These are phyloP conservation scores for Puccinia novopanici DNA, from an alignment of 1,284 basidiomycete species.

Conservation along the genomic window DNA sequence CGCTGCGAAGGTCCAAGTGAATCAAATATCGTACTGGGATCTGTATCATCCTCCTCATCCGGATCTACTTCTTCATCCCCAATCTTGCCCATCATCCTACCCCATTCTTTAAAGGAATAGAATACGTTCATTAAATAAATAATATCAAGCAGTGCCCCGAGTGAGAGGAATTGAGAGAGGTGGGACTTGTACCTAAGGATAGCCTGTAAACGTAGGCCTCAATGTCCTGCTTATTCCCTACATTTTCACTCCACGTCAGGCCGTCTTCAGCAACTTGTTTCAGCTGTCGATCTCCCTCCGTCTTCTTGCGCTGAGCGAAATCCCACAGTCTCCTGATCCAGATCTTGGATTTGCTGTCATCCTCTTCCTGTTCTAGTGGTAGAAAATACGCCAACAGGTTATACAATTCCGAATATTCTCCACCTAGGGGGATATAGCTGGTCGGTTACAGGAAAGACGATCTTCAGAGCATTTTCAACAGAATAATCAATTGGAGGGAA, in stretches of 20 bases:
- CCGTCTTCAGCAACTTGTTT: constrained; percentile 36
- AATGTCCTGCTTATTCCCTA: constrained; percentile 50
- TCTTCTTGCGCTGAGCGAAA: not conserved
- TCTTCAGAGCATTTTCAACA: not conserved
- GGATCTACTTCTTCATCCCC: constrained; percentile 49
- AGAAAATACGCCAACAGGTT: constrained; percentile 48
- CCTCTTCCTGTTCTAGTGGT: constrained; percentile 10
- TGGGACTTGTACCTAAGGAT: constrained; percentile 27
- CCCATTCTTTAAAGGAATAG: constrained; percentile 43
- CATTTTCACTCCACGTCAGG: constrained; percentile 37
- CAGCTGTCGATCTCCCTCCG: constrained; percentile 26
- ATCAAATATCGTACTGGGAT: constrained; percentile 36
- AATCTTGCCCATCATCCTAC: constrained; percentile 43
- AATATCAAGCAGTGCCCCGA: not conserved
- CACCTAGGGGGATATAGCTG: constrained; percentile 49
- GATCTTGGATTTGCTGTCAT: not conserved
- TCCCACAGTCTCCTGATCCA: constrained; percentile 14
- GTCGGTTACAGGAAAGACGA: not conserved
- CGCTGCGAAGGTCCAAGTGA: constrained; percentile 23
- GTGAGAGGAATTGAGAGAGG: not conserved
- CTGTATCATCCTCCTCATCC: constrained; percentile 16
- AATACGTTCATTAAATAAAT: not conserved
- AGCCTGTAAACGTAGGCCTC: constrained; percentile 49
- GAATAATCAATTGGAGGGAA: not conserved
- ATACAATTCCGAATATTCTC: constrained; percentile 46